Conservation (phyloP, 139 green algal genomes). For the Ostreobium quekettii region DNA sequence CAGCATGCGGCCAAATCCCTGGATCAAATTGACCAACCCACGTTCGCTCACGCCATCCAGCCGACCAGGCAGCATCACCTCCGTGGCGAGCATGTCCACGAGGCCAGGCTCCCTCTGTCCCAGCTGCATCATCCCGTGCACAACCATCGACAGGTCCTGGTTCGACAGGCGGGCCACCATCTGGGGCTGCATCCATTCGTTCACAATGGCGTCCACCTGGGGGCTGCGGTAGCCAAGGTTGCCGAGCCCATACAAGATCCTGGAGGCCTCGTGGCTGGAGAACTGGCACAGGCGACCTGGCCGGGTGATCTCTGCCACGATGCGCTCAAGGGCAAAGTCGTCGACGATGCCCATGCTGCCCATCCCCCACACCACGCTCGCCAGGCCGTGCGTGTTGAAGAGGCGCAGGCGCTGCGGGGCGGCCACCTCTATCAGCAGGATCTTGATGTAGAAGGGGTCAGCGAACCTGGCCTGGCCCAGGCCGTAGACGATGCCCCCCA, state of each 20-base stretch:
- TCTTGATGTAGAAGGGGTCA: neutral
- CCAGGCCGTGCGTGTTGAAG: constrained; percentile 1
- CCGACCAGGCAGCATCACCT: neutral
- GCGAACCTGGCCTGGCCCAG: constrained; percentile 1
- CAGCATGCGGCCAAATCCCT: neutral
- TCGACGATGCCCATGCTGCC: constrained; percentile 13
- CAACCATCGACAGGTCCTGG: neutral
- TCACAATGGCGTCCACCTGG: neutral
- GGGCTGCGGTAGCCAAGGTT: neutral
- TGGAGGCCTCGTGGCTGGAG: neutral
- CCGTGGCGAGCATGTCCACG: no score
- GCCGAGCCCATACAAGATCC: neutral
- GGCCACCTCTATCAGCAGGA: neutral
- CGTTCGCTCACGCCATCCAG: neutral
- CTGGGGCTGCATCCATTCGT: neutral
- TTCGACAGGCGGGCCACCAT: neutral
- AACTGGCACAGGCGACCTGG: neutral
- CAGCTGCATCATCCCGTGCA: constrained; percentile 11
- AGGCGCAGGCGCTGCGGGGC: neutral
- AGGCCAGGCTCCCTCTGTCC: no score
- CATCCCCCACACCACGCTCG: neutral
- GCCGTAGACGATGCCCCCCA: constrained; percentile 7
- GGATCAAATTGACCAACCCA: constrained; percentile 6
- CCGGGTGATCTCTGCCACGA: neutral
- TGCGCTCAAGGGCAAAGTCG: neutral